Evolutionary conservation across 345 rosid genomes (phyloP).

Genomic region (Brassica juncea): DNA sequence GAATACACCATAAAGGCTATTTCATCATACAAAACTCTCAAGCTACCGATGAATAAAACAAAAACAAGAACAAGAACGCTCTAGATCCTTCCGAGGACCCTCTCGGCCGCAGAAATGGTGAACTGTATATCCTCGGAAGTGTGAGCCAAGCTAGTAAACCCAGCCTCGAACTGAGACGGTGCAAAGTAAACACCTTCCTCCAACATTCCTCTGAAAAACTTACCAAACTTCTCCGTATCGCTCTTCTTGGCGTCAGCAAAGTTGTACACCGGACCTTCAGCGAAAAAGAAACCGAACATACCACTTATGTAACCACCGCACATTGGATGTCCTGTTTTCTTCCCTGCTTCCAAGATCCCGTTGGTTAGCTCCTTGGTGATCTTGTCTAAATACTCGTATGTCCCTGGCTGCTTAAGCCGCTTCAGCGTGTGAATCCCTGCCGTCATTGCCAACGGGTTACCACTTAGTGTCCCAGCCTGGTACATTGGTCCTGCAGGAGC

Average conservation of each 20-base stretch:
- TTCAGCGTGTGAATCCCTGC: constrained; percentile 83
- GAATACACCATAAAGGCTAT: not conserved
- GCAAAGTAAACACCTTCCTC: constrained; percentile 96
- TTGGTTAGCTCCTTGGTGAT: constrained; percentile 64
- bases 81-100: constrained; percentile 65
- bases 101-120: constrained; percentile 84
- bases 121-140: constrained; percentile 64
- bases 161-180: constrained; percentile 97
- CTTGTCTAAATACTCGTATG: constrained; percentile 74
- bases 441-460: constrained; percentile 95
- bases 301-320: constrained; percentile 82
- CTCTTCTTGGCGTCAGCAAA: constrained; percentile 86
- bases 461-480: constrained; percentile 95
- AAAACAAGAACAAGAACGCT: constrained; percentile 12
- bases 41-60: not conserved
- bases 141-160: constrained; percentile 94
- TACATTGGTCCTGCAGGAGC: constrained; percentile 99
- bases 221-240: constrained; percentile 73
- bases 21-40: constrained; percentile 18
- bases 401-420: constrained; percentile 71
- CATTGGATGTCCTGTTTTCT: constrained; percentile 80
- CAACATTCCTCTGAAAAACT: constrained; percentile 77
- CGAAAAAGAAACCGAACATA: constrained; percentile 97
- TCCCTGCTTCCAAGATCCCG: constrained; percentile 78
- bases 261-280: constrained; percentile 80